Evolutionary conservation across 495 filamentous ascomycete genomes (phyloP), one percentile per base, ranked within the genome.

Genomic region (Tuber calosporum): DNA sequence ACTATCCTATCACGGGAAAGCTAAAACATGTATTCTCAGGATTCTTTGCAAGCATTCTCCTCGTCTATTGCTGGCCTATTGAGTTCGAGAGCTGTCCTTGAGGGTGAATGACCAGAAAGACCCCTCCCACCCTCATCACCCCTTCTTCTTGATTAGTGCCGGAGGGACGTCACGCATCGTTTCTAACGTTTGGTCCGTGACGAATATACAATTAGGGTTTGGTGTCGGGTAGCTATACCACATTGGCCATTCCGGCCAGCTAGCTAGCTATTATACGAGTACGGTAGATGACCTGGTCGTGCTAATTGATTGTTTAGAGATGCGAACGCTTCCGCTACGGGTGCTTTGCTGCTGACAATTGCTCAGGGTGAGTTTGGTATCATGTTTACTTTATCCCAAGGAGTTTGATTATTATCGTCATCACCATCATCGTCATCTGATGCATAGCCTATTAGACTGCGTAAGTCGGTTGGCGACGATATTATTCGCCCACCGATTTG

Each of bases 21-120:
- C 26, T 73, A 66, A 48, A 34, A 40, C 68, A 72, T 67, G 74
- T 78, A 71, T 66, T 66, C 5, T 41, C 75, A 93, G 91, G 95
- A 99, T 85, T 97, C 94, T 0, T 86, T 99, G 8, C 95, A 97
- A 84, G 95, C 95, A 42, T 99, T 99, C 83, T 92, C 92, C 71
- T 95, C 92, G 80, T 95, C 93, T 68, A 96, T 99, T 75, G 93
- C 93, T 5, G 91, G 93, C 3, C 85, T 99, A 13, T 84, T 99
- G 43, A 91, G 93, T 62, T 95, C 91, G 68, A 87, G 95, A 77
- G 95, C 95, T 1, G 93, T 97, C 4, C 87, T 99, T 58, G 88
- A 96, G 88, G 94, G 93, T 87, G 80, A 40, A 74, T 72, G 26
- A 70, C 73, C 53, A 58, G 30, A 58, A 30, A 30, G 53, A 15